Evolutionary conservation across 495 filamentous ascomycete genomes (phyloP).

Genomic region (Geoglossum glabrum): DNA sequence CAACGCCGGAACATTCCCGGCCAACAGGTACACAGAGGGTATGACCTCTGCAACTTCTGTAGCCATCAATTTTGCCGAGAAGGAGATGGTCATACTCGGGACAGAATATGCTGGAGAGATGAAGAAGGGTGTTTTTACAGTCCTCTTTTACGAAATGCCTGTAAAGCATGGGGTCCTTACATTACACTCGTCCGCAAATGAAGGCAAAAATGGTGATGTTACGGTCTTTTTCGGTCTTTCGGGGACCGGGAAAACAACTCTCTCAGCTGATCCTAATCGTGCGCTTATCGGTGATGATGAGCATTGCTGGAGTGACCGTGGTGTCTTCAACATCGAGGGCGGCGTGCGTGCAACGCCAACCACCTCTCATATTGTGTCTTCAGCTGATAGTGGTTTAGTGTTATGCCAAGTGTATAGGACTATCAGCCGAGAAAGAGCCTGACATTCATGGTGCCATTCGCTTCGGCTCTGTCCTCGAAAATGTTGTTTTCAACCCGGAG

Average conservation of each 20-base stretch:
- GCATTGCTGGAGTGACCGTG: conserved; percentile 95
- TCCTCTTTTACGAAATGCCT: conserved; percentile 99
- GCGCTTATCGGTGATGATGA: conserved; percentile 95
- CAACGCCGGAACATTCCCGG: conserved; percentile 95
- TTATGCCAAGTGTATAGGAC: conserved; percentile 97
- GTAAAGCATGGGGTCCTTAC: conserved; percentile 98
- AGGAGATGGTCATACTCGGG: conserved; percentile 96
- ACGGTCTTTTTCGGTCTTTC: conserved; percentile 99
- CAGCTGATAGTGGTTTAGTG: conserved; percentile 24
- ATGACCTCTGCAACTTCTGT: conserved; percentile 92
- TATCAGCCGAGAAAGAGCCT: conserved; percentile 95
- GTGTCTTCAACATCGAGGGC: conserved; percentile 99
- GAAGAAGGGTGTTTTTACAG: conserved; percentile 99
- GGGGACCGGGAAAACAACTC: conserved; percentile 94
- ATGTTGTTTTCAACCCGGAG: conserved; percentile 87
- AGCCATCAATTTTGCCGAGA: conserved; percentile 72
- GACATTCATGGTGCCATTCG: conserved; percentile 95
- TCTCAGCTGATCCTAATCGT: conserved; percentile 93
- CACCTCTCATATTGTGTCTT: neutral
- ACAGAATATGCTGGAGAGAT: conserved; percentile 99
- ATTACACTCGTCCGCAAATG: conserved; percentile 84
- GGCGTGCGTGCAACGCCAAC: conserved; percentile 23
- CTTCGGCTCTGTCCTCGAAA: conserved; percentile 94
- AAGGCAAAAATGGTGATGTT: conserved; percentile 73
- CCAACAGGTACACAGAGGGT: conserved; percentile 91